Percentiles rank a stretch among this genome's conserved stretches.
Evolutionary conservation across 495 filamentous ascomycete genomes (phyloP).

Genomic region (Xylaria intraflava): DNA sequence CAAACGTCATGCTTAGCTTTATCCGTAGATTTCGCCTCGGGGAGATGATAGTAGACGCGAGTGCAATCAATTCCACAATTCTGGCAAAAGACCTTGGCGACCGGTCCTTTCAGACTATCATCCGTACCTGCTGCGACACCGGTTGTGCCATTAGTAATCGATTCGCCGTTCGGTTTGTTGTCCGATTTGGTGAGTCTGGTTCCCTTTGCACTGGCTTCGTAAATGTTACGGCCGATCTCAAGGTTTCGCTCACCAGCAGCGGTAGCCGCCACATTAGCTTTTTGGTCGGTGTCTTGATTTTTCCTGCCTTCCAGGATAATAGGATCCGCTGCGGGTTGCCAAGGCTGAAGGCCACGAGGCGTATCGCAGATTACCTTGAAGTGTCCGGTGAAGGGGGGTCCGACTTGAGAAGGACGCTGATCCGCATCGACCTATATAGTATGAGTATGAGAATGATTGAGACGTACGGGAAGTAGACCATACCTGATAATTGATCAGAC

Average conservation of each 20-base stretch:
- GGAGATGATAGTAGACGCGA: constrained; percentile 80
- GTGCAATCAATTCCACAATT: constrained; percentile 93
- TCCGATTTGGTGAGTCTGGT: constrained; percentile 54
- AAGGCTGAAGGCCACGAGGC: constrained; percentile 86
- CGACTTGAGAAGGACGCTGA: constrained; percentile 87
- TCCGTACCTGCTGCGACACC: constrained; percentile 40
- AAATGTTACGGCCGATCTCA: constrained; percentile 88
- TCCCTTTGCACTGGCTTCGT: constrained; percentile 86
- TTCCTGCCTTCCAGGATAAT: constrained; percentile 58
- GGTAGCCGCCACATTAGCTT: constrained; percentile 52
- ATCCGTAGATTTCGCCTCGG: constrained; percentile 48
- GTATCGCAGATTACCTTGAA: constrained; percentile 93
- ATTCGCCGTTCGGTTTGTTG: constrained; percentile 65
- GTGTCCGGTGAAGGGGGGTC: constrained; percentile 93
- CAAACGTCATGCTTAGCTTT: constrained; percentile 79
- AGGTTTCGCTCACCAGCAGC: constrained; percentile 78
- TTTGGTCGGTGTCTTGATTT: constrained; percentile 70
- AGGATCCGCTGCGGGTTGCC: constrained; percentile 79
- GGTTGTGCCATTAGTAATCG: constrained; percentile 52
- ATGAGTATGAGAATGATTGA: constrained; percentile 19
- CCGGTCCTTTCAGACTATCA: constrained; percentile 51
- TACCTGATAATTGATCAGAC: constrained; percentile 97
- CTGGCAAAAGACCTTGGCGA: constrained; percentile 63
- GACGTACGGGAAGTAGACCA: constrained; percentile 1
- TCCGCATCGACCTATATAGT: constrained; percentile 79